Evolutionary conservation across 73 alveolate genomes (phyloP), one percentile per base, ranked within the genome.

Genomic region (Vitrella brassicaformis): DNA sequence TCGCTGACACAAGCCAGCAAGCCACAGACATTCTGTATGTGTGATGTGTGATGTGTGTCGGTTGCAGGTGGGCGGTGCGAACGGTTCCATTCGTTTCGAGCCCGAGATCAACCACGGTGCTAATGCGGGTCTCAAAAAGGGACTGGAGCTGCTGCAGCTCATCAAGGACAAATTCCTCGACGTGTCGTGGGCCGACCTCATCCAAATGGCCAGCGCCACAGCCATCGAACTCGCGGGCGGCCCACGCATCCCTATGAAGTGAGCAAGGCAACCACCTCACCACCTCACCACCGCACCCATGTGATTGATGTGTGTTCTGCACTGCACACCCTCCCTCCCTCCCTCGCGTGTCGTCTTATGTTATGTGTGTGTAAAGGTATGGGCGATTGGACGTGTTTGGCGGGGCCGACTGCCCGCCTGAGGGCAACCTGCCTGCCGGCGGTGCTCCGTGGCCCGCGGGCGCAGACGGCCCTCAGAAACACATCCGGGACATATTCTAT

Each of bases 31-130:
- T 8, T 45, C 64, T 8, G 64, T 18, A 18, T 18, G 18, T 45
- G 18, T 45, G 25, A 18, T 10, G 8, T 8, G 64, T 18, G 64
- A 10, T 18, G 64, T 18, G 64, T 45, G 8, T 45, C 64, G 25
- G 25, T 45, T 45, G 10, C 76, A 67, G n/a, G 71, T 75, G 22
- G 83, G 83, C 14, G 83, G 83, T 0, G 83, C 83, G 28, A 76
- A 76, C n/a, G 83, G 83, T 67, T 76, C 83, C 71, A 76, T 76
- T 66, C 75, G 75, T 26, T 76, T 68, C 66, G 82, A 66, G 31
- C 75, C 75, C 19, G 82, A 75, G 75, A 75, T 67, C 47, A 39
- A 45, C 70, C 56, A 39, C 56, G 82, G 82, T 0, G 82, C 82
- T 64, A 75, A 75, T 32, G 82, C 82, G 19, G 82, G 82, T 27